Evolutionary conservation across 208 protist genomes (phyloP).

Genomic region (Trypanosoma platydactyli): DNA sequence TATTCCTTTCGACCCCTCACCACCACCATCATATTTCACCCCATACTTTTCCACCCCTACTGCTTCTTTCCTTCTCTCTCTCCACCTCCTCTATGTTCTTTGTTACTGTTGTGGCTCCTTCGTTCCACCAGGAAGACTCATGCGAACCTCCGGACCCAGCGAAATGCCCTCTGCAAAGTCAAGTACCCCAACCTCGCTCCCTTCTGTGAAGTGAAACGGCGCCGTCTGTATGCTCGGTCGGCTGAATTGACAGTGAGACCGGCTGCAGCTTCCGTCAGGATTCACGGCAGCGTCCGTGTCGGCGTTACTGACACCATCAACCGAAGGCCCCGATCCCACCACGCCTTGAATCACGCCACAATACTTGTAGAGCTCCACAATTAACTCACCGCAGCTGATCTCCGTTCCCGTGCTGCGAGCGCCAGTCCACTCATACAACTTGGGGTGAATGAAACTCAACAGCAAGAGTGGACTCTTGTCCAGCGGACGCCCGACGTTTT

Average conservation of each 20-base stretch:
- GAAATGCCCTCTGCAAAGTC: slow-evolving; percentile 51
- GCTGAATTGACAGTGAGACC: slow-evolving; percentile 53
- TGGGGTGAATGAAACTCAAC: slow-evolving; percentile 44
- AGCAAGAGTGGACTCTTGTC: slow-evolving; percentile 44
- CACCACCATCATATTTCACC: not conserved
- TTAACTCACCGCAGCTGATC: slow-evolving; percentile 64
- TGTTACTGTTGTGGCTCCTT: not conserved
- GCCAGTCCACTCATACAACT: slow-evolving; percentile 41
- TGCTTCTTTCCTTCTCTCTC: not conserved
- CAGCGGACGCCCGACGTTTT: slow-evolving; percentile 30
- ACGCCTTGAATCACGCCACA: slow-evolving; percentile 50
- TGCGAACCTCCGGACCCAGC: slow-evolving; percentile 48
- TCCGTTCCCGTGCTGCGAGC: slow-evolving; percentile 28
- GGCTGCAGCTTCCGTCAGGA: slow-evolving; percentile 26
- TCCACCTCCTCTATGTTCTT: not conserved
- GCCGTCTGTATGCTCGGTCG: slow-evolving; percentile 52
- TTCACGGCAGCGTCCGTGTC: slow-evolving; percentile 37
- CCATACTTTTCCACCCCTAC: not conserved
- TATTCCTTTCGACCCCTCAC: too few species aligned
- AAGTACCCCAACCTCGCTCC: slow-evolving; percentile 36
- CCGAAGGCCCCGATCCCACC: slow-evolving; percentile 45
- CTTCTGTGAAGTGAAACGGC: slow-evolving; percentile 66
- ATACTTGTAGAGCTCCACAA: slow-evolving; percentile 70
- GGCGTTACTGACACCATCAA: not conserved
- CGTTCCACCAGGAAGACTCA: slow-evolving; percentile 29